Conservation (phyloP, 1,284 basidiomycete species). For the Calocybe gambosa region DNA sequence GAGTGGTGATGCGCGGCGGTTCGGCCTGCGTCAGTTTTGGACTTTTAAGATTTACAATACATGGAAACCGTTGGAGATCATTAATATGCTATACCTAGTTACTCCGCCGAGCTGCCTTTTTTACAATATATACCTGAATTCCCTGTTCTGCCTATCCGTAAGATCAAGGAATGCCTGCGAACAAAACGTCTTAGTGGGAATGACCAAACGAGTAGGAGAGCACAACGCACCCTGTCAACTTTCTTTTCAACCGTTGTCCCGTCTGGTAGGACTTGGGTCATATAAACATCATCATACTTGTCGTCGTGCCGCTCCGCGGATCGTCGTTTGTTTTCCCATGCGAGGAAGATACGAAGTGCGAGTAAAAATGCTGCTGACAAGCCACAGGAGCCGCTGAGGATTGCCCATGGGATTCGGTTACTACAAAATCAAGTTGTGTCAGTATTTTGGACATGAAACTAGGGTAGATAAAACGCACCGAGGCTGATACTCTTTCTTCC, state of each 20-base stretch:
- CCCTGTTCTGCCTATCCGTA: slow-evolving; percentile 57
- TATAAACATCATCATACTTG: slow-evolving; percentile 59
- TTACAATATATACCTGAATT: slow-evolving; percentile 43
- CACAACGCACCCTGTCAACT: slow-evolving; percentile 50
- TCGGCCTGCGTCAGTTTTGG: too few species aligned
- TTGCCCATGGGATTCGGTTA: slow-evolving; percentile 62
- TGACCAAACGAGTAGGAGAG: slow-evolving; percentile 2
- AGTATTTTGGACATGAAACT: neutral
- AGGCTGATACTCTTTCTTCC: slow-evolving; percentile 63
- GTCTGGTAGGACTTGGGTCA: slow-evolving; percentile 46
- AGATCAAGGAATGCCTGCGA: slow-evolving; percentile 59
- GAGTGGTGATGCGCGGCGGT: too few species aligned
- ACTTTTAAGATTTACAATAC: too few species aligned
- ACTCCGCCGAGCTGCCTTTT: neutral
- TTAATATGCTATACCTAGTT: too few species aligned
- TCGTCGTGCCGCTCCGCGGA: slow-evolving; percentile 51
- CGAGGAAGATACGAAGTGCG: slow-evolving; percentile 54
- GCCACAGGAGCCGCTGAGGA: slow-evolving; percentile 55
- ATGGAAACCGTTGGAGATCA: too few species aligned
- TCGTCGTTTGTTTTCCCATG: slow-evolving; percentile 58
- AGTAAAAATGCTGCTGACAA: slow-evolving; percentile 49
- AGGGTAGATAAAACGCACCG: slow-evolving; percentile 34
- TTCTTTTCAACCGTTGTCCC: slow-evolving; percentile 48
- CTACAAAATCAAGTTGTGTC: slow-evolving; percentile 26
- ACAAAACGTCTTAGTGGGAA: slow-evolving; percentile 1